These are phyloP conservation scores for Yamadazyma sp. DNA, from an alignment of 805 yeast genomes.

Conservation along the genomic window DNA sequence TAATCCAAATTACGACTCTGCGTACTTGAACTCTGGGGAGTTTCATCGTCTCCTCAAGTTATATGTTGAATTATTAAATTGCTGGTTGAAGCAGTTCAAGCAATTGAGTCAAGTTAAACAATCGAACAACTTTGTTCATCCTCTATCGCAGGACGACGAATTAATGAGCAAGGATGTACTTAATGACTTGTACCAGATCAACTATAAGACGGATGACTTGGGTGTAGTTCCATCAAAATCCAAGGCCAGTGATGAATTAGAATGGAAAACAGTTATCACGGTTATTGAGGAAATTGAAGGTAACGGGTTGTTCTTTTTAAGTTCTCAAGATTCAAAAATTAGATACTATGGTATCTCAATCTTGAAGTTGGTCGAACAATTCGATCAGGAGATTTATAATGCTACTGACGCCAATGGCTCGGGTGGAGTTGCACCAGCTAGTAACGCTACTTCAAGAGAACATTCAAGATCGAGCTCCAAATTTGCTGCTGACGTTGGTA, in stretches of 20 bases:
- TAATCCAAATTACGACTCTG: conserved; percentile 50
- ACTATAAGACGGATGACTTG: conserved; percentile 41
- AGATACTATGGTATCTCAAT: conserved; percentile 77
- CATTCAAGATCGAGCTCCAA: conserved; percentile 65
- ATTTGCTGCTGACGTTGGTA: conserved; percentile 77
- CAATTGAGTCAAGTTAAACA: conserved; percentile 20
- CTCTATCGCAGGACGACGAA: conserved; percentile 34
- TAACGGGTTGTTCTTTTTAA: conserved; percentile 85
- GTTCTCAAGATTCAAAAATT: conserved; percentile 79
- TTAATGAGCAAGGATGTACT: conserved; percentile 38
- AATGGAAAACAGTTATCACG: conserved; percentile 76
- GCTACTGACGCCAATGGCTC: conserved; percentile 28
- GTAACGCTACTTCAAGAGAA: conserved; percentile 10
- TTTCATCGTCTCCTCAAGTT: conserved; percentile 61
- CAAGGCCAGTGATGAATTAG: conserved; percentile 58
- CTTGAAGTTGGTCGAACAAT: conserved; percentile 74
- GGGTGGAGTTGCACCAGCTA: conserved; percentile 10
- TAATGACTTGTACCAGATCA: conserved; percentile 46
- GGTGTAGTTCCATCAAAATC: conserved; percentile 14
- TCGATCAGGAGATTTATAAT: conserved; percentile 79
- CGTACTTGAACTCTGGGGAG: conserved; percentile 59
- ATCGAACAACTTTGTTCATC: conserved; percentile 19
- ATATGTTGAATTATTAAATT: conserved; percentile 74
- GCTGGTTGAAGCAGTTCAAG: conserved; percentile 76
- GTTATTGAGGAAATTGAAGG: conserved; percentile 95